Conservation (phyloP, 495 filamentous ascomycete species). For the Hypoxylon intermedium region DNA sequence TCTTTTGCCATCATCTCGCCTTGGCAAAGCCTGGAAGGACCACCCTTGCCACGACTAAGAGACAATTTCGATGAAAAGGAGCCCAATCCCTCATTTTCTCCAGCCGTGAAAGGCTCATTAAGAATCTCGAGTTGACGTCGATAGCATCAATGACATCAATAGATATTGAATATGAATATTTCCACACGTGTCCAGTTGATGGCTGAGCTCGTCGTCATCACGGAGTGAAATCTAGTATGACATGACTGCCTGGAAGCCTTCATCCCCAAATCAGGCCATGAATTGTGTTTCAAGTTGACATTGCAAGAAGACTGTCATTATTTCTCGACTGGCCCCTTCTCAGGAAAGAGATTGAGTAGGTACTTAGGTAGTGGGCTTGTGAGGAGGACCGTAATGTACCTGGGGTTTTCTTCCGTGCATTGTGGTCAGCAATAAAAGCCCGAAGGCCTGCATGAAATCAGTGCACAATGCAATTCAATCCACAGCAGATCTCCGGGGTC, state of each 20-base stretch:
- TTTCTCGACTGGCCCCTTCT: not conserved
- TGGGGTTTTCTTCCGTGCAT: not conserved
- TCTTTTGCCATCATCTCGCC: not conserved
- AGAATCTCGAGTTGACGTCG: constrained; percentile 7
- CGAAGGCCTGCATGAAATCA: constrained; percentile 1
- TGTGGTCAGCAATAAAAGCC: not conserved
- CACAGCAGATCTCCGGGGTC: too few relatives aligned
- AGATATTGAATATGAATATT: not conserved
- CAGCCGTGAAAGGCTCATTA: constrained; percentile 3
- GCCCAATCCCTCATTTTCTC: constrained; percentile 9
- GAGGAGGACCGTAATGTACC: not conserved
- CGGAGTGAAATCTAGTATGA: too few relatives aligned
- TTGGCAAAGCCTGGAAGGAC: constrained; percentile 21
- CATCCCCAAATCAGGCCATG: too few relatives aligned
- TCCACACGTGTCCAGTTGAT: not conserved
- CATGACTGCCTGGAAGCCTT: too few relatives aligned
- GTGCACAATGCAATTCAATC: not conserved
- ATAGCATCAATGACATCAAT: not conserved
- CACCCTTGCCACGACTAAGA: constrained; percentile 10
- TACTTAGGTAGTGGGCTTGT: not conserved
- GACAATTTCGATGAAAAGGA: constrained; percentile 11
- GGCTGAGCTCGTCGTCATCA: too few relatives aligned
- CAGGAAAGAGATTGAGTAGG: not conserved
- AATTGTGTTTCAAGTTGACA: not conserved
- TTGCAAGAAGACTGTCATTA: not conserved